Evolutionary conservation across 345 rosid genomes (phyloP).

Genomic region (Adansonia digitata): DNA sequence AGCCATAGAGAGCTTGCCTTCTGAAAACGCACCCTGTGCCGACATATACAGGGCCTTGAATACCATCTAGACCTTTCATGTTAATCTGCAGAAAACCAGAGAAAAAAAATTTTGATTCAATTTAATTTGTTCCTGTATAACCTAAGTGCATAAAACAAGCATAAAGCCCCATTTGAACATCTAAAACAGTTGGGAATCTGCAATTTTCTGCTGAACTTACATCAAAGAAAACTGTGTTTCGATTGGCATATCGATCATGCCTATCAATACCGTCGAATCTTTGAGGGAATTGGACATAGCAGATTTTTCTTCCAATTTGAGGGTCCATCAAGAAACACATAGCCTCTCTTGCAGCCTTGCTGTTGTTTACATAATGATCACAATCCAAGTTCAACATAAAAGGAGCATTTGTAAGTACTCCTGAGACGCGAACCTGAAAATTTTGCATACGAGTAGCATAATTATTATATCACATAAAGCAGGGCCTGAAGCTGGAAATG

Average conservation of each 20-base stretch:
- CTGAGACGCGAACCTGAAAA: constrained; percentile 73
- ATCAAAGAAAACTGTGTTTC: constrained; percentile 90
- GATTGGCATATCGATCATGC: constrained; percentile 82
- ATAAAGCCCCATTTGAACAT: not conserved
- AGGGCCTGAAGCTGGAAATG: not conserved
- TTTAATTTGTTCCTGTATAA: not conserved
- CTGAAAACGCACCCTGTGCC: constrained; percentile 98
- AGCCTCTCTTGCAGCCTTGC: constrained; percentile 81
- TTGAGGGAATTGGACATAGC: constrained; percentile 91
- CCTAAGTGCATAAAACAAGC: not conserved
- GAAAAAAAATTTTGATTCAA: not conserved
- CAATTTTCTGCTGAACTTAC: constrained; percentile 39
- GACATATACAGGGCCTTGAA: constrained; percentile 95
- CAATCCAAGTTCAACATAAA: constrained; percentile 91
- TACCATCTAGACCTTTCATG: constrained; percentile 81
- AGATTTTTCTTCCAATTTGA: constrained; percentile 70
- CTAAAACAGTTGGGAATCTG: not conserved
- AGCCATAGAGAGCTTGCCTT: constrained; percentile 90
- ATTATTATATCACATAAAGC: not conserved
- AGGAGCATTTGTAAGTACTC: constrained; percentile 87
- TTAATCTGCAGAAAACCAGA: constrained; percentile 40
- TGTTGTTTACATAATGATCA: constrained; percentile 82
- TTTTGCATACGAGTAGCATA: constrained; percentile 7
- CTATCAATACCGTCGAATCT: constrained; percentile 87
- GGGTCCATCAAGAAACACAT: constrained; percentile 98